Base-by-base conservation (phyloP, 176 grass and related monocot species). In the Aegilops tauschii region DNA sequence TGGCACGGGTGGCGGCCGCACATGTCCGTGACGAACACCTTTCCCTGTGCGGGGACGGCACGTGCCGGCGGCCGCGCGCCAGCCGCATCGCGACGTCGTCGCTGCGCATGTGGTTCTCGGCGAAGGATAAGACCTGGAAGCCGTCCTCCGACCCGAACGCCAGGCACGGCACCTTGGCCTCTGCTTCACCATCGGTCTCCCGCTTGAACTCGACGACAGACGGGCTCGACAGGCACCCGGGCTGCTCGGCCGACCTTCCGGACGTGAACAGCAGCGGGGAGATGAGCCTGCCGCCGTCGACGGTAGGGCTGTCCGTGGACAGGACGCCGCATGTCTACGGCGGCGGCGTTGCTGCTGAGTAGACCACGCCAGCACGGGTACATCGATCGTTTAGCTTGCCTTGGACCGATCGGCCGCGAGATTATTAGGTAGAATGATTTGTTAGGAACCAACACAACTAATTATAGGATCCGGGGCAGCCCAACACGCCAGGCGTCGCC, bases 1-100 rank as follows among this genome's bases (percentile, higher is more conserved):
- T 31, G 78, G 36, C 78, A 90, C 35, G 63, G 62, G 88, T 86
- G 54, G 20, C 63, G 52, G 71, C 85, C 80, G 29, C 52, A 83
- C 65, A 86, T 64, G 29, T 86, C 83, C 14, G 78, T 65, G 6
- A 23, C 83, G 21, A 86, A 80, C 71, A 86, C 83, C 62, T 25
- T 50, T 14, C 83, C 78, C 78, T 83, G 50, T 36, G 21, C 28
- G 83, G 88, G 0, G 78, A 85, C 36, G 83, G 14, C 27, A 90
- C 7, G 70, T 50, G 36, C 13, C 88, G 78, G 4, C 83, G 83
- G 1, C 83, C 70, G 4, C 34, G 69, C 14, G 42, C 71, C 35
- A 63, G 45, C 4, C 9, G 44, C 61, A 81, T 7, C 45, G 3
- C 1, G 8, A 40, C 80, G 3, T 63, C 37, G 5, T 1, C 73